These are phyloP conservation scores for Solanum clarkiae DNA, from an alignment of 257 asterid species.

Conservation along the genomic window DNA sequence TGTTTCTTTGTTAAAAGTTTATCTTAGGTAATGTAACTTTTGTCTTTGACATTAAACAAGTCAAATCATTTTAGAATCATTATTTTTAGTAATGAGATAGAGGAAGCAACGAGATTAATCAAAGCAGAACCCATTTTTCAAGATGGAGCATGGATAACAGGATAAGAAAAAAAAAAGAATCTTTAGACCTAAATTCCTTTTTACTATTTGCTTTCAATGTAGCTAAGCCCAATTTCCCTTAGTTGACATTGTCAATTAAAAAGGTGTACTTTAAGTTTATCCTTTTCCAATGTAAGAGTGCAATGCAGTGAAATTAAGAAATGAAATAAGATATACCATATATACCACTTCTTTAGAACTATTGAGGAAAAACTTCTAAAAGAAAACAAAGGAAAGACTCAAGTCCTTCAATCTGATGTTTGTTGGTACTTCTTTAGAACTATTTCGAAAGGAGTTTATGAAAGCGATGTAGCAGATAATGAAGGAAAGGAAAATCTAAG, in stretches of 20 bases:
- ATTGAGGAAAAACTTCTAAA: not conserved
- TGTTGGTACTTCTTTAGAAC: not conserved
- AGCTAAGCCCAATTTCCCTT: not conserved
- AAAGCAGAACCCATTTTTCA: not conserved
- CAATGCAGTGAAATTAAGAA: not conserved
- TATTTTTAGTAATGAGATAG: not conserved
- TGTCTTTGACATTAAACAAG: not conserved
- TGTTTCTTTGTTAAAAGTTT: not conserved
- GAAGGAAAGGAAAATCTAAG: not conserved
- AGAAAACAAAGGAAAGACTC: not conserved
- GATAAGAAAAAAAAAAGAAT: not conserved
- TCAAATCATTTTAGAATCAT: not conserved
- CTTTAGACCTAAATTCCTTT: not conserved
- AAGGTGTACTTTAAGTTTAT: not conserved
- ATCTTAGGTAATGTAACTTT: not conserved
- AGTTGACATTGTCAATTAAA: not conserved
- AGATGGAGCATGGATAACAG: not conserved
- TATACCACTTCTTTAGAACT: not conserved
- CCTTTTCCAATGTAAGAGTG: not conserved
- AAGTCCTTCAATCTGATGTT: not conserved
- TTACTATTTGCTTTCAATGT: not conserved
- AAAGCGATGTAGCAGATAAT: not conserved
- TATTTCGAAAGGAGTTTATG: not conserved
- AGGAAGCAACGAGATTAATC: not conserved
- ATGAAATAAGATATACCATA: not conserved